Conservation (phyloP, 257 asterid species). For the Gentiana straminea region DNA sequence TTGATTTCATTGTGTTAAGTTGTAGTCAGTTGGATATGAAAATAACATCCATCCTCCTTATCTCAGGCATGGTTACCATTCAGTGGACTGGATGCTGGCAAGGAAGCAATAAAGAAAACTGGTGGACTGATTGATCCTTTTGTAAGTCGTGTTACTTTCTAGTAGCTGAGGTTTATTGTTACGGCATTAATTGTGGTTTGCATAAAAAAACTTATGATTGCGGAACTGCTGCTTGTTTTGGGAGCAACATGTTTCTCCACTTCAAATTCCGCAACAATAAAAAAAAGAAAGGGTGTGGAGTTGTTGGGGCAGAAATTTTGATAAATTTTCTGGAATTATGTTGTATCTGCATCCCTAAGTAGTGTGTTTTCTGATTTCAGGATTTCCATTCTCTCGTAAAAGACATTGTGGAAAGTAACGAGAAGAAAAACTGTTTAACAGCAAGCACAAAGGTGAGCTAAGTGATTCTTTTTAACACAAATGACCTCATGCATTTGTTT, state of each 20-base stretch:
- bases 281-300: no score
- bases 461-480: background rate
- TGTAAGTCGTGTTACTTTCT: constrained; percentile 30
- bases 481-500: background rate
- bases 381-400: constrained; percentile 60
- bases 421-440: constrained; percentile 24
- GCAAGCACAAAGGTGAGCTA: constrained; percentile 35
- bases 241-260: no score
- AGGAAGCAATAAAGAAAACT: constrained; percentile 22
- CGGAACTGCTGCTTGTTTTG: no score
- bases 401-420: constrained; percentile 33
- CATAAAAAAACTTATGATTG: no score
- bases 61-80: constrained; percentile 85
- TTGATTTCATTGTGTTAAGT: background rate
- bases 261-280: no score
- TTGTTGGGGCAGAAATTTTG: no score
- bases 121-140: constrained; percentile 39
- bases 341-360: constrained; percentile 9
- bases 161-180: background rate
- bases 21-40: constrained; percentile 5
- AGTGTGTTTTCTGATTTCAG: constrained; percentile 32
- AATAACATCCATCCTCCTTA: constrained; percentile 12
- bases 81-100: constrained; percentile 37
- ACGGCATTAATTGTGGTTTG: background rate
- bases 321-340: background rate